Evolutionary conservation across 2,329 filamentous ascomycete species (phyloP).

Genomic region (Gyromitra esculenta): DNA sequence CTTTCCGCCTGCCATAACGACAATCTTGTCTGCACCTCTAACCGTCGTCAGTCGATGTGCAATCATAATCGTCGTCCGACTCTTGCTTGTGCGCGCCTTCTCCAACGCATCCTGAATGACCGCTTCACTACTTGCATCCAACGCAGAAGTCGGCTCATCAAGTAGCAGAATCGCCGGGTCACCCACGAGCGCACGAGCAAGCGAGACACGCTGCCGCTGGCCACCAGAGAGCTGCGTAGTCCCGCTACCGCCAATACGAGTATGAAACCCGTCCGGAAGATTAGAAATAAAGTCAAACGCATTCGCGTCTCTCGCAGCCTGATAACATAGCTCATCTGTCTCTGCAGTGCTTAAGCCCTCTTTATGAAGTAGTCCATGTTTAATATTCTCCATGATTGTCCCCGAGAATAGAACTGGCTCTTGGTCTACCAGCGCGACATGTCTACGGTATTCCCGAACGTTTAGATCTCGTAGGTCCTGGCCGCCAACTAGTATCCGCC

Average conservation of each 20-base stretch:
- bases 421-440: slow-evolving; percentile 73
- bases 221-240: slow-evolving; percentile 56
- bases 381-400: slow-evolving; percentile 67
- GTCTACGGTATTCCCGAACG: slow-evolving; percentile 64
- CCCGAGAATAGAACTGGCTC: slow-evolving; percentile 75
- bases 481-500: slow-evolving; percentile 65
- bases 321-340: slow-evolving; percentile 34
- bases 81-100: slow-evolving; percentile 56
- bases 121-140: slow-evolving; percentile 56
- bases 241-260: slow-evolving; percentile 55
- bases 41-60: slow-evolving; percentile 63
- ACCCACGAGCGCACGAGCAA: slow-evolving; percentile 59
- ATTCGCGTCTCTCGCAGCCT: slow-evolving; percentile 56
- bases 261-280: slow-evolving; percentile 56
- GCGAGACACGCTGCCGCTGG: slow-evolving; percentile 55
- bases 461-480: slow-evolving; percentile 65
- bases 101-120: slow-evolving; percentile 61
- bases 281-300: slow-evolving; percentile 55
- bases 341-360: slow-evolving; percentile 5
- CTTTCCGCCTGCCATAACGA: slow-evolving; percentile 61
- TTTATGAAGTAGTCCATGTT: slow-evolving; percentile 63
- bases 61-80: slow-evolving; percentile 62
- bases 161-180: slow-evolving; percentile 55
- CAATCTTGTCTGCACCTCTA: slow-evolving; percentile 61
- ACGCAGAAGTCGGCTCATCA: slow-evolving; percentile 57